Base-by-base conservation (phyloP, 2,329 filamentous ascomycete species). In the Pyricularia pennisetigena region DNA sequence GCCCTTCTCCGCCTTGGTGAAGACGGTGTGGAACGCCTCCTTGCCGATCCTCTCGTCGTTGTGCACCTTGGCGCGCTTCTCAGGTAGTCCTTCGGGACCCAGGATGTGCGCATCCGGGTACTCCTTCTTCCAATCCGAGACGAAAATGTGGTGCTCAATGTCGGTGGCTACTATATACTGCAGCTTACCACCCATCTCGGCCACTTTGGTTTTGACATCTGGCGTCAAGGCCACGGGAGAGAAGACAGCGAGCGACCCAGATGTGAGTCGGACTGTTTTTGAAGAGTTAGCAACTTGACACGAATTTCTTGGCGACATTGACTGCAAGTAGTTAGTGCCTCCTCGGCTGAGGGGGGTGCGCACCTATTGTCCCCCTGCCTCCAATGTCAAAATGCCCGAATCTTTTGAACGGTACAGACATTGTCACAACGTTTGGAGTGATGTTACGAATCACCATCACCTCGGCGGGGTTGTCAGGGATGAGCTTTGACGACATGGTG, bases 81-180 rank as follows among this genome's bases (percentile, higher is more conserved):
- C 92, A 26, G 87, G 88, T 1, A 99, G 86, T 0, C 92, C 92
- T 73, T 94, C 89, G 0, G 92, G 91, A 0, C 89, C 94, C 73
- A 98, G 86, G 65, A 99, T 84, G 73, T 89, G 88, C 35, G 94
- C 94, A 61, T 85, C 78, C 0, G 94, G 65, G 76, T 87, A 98
- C 29, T 87, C 91, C 65, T 85, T 81, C 74, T 91, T 88, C 94
- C 95, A 99, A 65, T 92, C 84, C 0, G 91, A 90, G 68, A 99
- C 77, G 82, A 95, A 96, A 76, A 99, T 92, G 84, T 99, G 95
- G 79, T 99, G 95, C 81, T 99, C 93, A 67, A 92, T 84, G 77
- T 99, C 95, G 0, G 90, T 87, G 0, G 95, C 94, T 29, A 94
- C 83, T 72, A 99, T 89, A 83, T 98, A 98, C 72, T 85, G 86